Base-by-base conservation (phyloP, 768 basidiomycete species). In the Chalciporus sphaerocephalus region DNA sequence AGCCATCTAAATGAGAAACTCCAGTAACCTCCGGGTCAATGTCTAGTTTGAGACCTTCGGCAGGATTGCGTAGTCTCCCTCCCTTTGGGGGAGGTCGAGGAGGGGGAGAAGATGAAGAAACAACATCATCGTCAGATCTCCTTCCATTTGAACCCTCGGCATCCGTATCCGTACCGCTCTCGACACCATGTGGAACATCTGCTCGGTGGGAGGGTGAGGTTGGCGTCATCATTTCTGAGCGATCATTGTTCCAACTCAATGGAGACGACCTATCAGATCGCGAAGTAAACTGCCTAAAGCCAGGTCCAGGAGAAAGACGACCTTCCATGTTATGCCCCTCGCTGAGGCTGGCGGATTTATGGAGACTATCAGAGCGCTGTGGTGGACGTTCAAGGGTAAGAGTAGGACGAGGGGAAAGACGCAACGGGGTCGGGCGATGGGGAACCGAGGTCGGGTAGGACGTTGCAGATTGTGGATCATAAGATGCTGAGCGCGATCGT, bases 161-260 rank as follows among this genome's bases (percentile, higher is more conserved):
- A 36, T 87, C 86, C 0, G 80, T 83, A 50, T 88, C 86, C 3
- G 82, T 84, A 12, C 80, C 85, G 54, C 84, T 87, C 66, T 87
- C 87, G 15, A 88, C 71, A 11, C 79, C 71, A 40, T 76, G 80
- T 45, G 86, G 87, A 9, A 88, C 85, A 58, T 89, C 86, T 0
- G 76, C 79, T 27, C 67, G 73, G 56, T 82, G 79, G 3, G 78
- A 72, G 5, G 85, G 84, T 0, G 83, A 84, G 3, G 72, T 68
- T 12, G 83, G 79, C 44, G 60, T 53, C 9, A 52, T 44, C 13
- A 21, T 27, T 21, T 54, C 56, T 1, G 46, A 44, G 20, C 55
- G 50, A 36, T 66, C 65, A 18, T 46, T 48, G 35, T 47, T 52
- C 50, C 52, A 54, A 24, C 50, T 53, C 6, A 46, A 36, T 17